These are phyloP conservation scores for Leccinellum albellum DNA, from an alignment of 768 basidiomycete species.

Conservation along the genomic window DNA sequence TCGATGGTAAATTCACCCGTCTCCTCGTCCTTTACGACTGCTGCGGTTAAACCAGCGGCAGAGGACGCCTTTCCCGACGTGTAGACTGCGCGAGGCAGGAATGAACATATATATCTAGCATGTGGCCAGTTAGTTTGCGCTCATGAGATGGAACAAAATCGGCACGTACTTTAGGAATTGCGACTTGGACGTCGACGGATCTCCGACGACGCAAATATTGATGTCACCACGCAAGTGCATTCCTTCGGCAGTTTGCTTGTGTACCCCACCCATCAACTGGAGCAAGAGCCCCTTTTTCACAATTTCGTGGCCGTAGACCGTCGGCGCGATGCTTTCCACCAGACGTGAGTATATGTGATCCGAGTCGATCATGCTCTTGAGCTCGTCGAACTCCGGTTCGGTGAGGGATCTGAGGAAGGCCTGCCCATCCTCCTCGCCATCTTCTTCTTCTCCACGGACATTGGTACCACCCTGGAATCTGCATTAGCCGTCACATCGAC, in stretches of 20 bases:
- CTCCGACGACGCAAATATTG: constrained; percentile 97
- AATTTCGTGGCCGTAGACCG: constrained; percentile 98
- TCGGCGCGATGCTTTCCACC: constrained; percentile 94
- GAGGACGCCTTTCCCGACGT: constrained; percentile 99
- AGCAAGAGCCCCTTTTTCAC: constrained; percentile 96
- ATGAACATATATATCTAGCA: constrained; percentile 90
- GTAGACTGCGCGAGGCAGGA: constrained; percentile 96
- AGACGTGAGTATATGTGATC: constrained; percentile 94
- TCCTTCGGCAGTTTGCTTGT: constrained; percentile 93
- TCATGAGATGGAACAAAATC: background rate
- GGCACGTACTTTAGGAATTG: constrained; percentile 90
- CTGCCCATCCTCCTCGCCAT: constrained; percentile 71
- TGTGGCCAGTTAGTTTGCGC: background rate
- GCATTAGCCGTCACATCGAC: background rate
- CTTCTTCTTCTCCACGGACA: constrained; percentile 84
- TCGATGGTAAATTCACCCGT: constrained; percentile 99
- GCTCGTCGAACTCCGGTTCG: constrained; percentile 91
- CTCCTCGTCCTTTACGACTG: constrained; percentile 97
- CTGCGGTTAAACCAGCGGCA: constrained; percentile 97
- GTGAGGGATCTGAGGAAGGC: constrained; percentile 88
- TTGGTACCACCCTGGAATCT: constrained; percentile 69
- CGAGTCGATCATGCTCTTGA: constrained; percentile 89
- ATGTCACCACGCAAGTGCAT: constrained; percentile 99
- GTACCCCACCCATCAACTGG: constrained; percentile 98
- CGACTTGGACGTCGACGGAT: constrained; percentile 96